Evolutionary conservation across 2,329 filamentous ascomycete genomes (phyloP), one percentile per base, ranked within the genome.

Genomic region (Alternaria ethzedia): DNA sequence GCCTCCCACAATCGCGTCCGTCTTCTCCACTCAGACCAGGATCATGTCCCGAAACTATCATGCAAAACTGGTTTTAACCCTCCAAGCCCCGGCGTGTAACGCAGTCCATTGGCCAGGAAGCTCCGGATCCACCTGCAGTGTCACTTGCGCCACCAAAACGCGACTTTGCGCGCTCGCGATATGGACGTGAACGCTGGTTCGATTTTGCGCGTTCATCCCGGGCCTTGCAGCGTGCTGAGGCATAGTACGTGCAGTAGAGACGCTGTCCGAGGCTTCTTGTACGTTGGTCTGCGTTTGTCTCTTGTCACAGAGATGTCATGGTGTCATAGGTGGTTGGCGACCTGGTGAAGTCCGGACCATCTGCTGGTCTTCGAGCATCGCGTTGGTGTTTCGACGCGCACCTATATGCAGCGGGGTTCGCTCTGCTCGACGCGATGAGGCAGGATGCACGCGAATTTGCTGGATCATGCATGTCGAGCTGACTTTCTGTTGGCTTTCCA

Each of bases 391-490:
- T 75, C 69, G 71, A 61, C 63, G 64, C 71, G 71, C 46, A 46
- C 23, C 45, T 44, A 57, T 56, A 36, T 66, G 51, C 20, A 59
- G 63, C 67, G 70, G 59, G 43, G 54, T 62, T 66, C 63, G 70
- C 60, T 55, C 28, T 57, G 32, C 57, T 26, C 50, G 68, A 63
- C 71, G 70, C 70, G 71, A 68, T 63, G 70, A 73, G 69, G 69
- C 73, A 66, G 54, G 54, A 69, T 71, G 68, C 69, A 75, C 70
- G 57, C 62, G 67, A 75, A 61, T 51, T 58, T 60, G 59, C 49
- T 26, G n/a, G 47, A 45, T 44, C 67, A 51, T 13, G 59, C 47
- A 64, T 49, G 13, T 25, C 44, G 57, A 28, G 55, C 44, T 52
- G 47, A 26, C 26, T n/a, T 54, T 61, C 17, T 30, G 47, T 30